Conservation (phyloP, 2,329 filamentous ascomycete species). For the Phyllosticta paracitricarpa region DNA sequence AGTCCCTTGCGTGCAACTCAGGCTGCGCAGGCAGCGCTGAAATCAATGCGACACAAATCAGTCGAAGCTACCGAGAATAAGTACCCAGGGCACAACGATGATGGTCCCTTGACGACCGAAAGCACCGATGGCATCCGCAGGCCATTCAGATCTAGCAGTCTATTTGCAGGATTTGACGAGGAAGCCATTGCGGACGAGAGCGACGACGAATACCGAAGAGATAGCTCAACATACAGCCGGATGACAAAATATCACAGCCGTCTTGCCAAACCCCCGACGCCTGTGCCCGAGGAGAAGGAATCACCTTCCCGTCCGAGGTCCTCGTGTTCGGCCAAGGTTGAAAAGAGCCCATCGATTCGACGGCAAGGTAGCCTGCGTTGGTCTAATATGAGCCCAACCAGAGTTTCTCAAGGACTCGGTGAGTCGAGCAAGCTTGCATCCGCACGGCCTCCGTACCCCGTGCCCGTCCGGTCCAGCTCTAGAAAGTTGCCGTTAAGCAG, state of each 20-base stretch:
- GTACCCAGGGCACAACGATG: slow-evolving; percentile 73
- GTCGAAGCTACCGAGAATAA: slow-evolving; percentile 45
- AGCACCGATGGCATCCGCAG: slow-evolving; percentile 53
- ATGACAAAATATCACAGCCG: slow-evolving; percentile 38
- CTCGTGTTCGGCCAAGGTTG: slow-evolving; percentile 28
- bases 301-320: slow-evolving; percentile 17
- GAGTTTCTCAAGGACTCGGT: slow-evolving; percentile 27
- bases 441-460: slow-evolving; percentile 69
- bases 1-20: slow-evolving; percentile 4
- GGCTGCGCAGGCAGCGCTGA: slow-evolving; percentile 4
- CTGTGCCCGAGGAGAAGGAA: slow-evolving; percentile 34
- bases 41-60: slow-evolving; percentile 7
- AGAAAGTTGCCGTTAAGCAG: slow-evolving; percentile 57
- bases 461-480: slow-evolving; percentile 81
- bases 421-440: slow-evolving; percentile 34
- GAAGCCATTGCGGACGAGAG: slow-evolving; percentile 49
- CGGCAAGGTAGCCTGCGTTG: slow-evolving; percentile 57
- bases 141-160: slow-evolving; percentile 67
- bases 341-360: slow-evolving; percentile 20
- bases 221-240: slow-evolving; percentile 31
- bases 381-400: slow-evolving; percentile 62
- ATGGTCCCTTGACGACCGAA: slow-evolving; percentile 56
- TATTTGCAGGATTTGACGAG: slow-evolving; percentile 69
- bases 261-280: slow-evolving; percentile 30
- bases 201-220: slow-evolving; percentile 52